Percentiles rank a stretch among this genome's conserved stretches.
Conservation (phyloP, 2,329 filamentous ascomycete species). For the Metarhizium anisopliae region DNA sequence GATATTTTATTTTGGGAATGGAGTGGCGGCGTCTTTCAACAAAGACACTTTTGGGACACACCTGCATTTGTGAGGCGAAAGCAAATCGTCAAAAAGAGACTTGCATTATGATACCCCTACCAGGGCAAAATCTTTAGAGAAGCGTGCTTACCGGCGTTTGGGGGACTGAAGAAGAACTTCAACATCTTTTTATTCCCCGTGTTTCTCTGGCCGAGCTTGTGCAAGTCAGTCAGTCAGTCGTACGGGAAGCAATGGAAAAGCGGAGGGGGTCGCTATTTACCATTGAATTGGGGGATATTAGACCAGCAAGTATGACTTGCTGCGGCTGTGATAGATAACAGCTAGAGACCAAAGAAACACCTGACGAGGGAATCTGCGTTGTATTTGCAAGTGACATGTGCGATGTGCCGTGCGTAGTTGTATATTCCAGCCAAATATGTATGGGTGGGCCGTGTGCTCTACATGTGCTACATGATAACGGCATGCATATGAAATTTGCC, state of each 20-base stretch:
- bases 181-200: conserved; percentile 35
- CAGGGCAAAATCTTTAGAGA: conserved; percentile 21
- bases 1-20: conserved; percentile 19
- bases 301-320: not conserved
- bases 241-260: not conserved
- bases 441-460: too few relatives aligned
- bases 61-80: conserved; percentile 29
- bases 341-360: conserved; percentile 8
- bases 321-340: conserved; percentile 3
- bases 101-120: conserved; percentile 32
- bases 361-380: not conserved
- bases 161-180: conserved; percentile 37
- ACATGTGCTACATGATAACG: too few relatives aligned
- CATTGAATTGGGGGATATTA: not conserved
- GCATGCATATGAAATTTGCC: too few relatives aligned
- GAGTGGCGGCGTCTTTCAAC: conserved; percentile 38
- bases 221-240: conserved; percentile 24
- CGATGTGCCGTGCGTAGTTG: not conserved
- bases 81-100: conserved; percentile 20
- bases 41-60: conserved; percentile 29
- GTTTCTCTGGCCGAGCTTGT: conserved; percentile 32
- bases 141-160: conserved; percentile 28
- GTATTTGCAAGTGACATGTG: not conserved
- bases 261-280: not conserved
- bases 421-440: too few relatives aligned